Conservation (phyloP, 2,329 filamentous ascomycete species). For the Colletotrichum sp. region DNA sequence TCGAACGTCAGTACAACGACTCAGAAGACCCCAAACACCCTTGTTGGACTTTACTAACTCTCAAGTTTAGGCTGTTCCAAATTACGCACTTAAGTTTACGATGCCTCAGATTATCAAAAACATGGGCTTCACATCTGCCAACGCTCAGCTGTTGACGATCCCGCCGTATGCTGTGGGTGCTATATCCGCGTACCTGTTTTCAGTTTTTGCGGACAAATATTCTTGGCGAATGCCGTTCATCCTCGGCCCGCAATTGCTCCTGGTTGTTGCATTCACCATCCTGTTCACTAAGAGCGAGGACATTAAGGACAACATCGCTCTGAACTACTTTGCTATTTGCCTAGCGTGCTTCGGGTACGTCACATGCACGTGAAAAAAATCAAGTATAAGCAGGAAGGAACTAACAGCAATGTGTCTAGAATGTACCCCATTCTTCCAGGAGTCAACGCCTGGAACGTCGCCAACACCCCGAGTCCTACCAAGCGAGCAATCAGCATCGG, state of each 20-base stretch:
- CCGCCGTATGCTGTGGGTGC: slow-evolving; percentile 41
- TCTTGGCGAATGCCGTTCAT: slow-evolving; percentile 45
- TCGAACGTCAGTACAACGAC: slow-evolving; percentile 35
- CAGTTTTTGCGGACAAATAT: slow-evolving; percentile 39
- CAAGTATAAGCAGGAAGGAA: background rate
- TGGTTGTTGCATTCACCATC: slow-evolving; percentile 40
- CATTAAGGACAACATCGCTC: slow-evolving; percentile 42
- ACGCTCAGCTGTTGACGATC: slow-evolving; percentile 35
- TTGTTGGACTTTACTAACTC: background rate
- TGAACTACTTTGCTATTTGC: slow-evolving; percentile 49
- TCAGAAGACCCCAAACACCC: background rate
- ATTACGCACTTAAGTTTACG: slow-evolving; percentile 37
- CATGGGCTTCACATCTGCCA: slow-evolving; percentile 43
- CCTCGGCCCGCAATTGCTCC: slow-evolving; percentile 33
- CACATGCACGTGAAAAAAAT: background rate
- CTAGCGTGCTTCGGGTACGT: slow-evolving; percentile 39
- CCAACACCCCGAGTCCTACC: slow-evolving; percentile 40
- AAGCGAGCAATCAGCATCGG: slow-evolving; percentile 48
- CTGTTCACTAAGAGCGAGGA: slow-evolving; percentile 39
- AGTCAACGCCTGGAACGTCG: slow-evolving; percentile 45
- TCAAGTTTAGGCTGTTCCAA: slow-evolving; percentile 27
- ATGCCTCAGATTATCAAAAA: slow-evolving; percentile 44
- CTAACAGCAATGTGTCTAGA: slow-evolving; percentile 25
- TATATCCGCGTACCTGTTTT: slow-evolving; percentile 34
- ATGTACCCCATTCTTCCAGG: slow-evolving; percentile 48